Evolutionary conservation across 2,329 filamentous ascomycete species (phyloP).

Genomic region (Septoria petroselini): DNA sequence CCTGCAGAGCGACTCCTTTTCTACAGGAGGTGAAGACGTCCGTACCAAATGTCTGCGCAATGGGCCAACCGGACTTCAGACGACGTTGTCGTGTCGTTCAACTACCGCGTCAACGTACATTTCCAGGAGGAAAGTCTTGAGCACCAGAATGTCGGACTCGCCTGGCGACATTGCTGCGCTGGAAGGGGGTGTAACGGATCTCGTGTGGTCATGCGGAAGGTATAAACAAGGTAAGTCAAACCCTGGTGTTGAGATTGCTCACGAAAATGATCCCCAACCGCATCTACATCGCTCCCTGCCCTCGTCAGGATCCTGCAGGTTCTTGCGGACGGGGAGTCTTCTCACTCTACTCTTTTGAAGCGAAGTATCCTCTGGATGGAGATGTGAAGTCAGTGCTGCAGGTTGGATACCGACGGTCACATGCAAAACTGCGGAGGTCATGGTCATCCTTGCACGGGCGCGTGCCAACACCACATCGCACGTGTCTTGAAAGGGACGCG

Average conservation of each 20-base stretch:
- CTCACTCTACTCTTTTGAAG: too few relatives aligned
- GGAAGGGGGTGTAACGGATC: conserved; percentile 29
- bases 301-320: too few relatives aligned
- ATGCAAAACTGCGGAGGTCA: conserved; percentile 2
- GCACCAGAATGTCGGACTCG: conserved; percentile 48
- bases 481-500: neutral
- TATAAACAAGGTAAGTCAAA: too few relatives aligned
- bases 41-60: conserved; percentile 47
- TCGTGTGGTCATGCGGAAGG: too few relatives aligned
- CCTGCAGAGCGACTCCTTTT: conserved; percentile 36
- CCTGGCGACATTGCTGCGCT: conserved; percentile 28
- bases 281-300: neutral
- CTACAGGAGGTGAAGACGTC: conserved; percentile 46
- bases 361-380: too few relatives aligned
- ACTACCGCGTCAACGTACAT: conserved; percentile 46
- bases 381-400: too few relatives aligned
- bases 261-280: neutral
- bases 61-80: conserved; percentile 43
- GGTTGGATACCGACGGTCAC: too few relatives aligned
- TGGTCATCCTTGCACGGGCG: conserved; percentile 3
- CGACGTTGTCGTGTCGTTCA: conserved; percentile 44
- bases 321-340: too few relatives aligned
- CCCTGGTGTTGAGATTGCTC: too few relatives aligned
- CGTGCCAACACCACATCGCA: neutral
- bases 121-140: conserved; percentile 37